These are phyloP conservation scores for Tetraselmis striata DNA, from an alignment of 139 green algal genomes.

Conservation along the genomic window DNA sequence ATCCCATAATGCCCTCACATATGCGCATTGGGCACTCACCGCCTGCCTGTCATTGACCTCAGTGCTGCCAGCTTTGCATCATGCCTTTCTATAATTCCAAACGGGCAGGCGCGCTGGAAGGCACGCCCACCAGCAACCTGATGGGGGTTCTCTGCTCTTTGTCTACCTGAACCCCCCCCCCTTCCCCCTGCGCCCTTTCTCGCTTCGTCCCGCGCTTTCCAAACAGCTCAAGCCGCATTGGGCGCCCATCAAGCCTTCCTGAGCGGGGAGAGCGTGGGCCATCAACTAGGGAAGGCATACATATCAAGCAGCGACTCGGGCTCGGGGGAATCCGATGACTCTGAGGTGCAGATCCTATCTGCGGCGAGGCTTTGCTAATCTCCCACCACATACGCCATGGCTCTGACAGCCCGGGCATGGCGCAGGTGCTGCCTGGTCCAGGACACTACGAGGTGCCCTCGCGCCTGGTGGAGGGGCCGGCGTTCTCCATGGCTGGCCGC, in stretches of 20 bases:
- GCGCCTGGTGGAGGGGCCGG: background rate
- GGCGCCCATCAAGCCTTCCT: background rate
- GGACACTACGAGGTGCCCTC: background rate
- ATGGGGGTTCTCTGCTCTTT: background rate
- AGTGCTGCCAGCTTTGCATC: background rate
- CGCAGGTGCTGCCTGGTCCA: background rate
- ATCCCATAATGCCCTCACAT: background rate
- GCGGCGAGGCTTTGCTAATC: no score
- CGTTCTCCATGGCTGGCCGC: background rate
- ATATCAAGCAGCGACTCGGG: background rate
- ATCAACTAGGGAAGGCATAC: background rate
- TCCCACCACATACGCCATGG: no score
- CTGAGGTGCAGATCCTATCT: background rate
- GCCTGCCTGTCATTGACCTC: background rate
- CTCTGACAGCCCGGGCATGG: background rate
- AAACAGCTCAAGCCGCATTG: background rate
- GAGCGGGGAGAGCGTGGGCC: background rate
- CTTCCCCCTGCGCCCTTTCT: background rate
- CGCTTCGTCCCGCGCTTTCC: background rate
- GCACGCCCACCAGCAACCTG: background rate
- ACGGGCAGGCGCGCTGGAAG: background rate
- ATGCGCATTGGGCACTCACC: background rate
- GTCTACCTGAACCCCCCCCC: background rate
- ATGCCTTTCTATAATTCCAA: background rate
- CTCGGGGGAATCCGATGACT: background rate